Evolutionary conservation across 2,329 filamentous ascomycete species (phyloP).

Genomic region (Colletotrichum truncatum): DNA sequence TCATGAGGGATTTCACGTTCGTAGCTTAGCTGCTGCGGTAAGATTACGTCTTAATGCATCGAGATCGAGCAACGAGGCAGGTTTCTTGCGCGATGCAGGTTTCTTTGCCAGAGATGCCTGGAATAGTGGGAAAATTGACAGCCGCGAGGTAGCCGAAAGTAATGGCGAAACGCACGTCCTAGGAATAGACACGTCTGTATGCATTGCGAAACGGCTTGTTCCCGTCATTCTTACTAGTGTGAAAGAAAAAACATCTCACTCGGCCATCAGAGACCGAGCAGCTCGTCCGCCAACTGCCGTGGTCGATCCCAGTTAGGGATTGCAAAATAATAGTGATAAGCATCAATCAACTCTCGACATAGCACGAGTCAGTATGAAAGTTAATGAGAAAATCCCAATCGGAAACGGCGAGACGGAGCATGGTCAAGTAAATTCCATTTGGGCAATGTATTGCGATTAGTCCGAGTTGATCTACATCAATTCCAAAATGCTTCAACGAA

Average conservation of each 20-base stretch:
- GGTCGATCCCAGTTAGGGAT: neutral
- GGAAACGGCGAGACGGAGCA: neutral
- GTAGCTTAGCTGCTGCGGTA: constrained; percentile 1
- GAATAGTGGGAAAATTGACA: neutral
- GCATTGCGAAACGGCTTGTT: constrained; percentile 1
- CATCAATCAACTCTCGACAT: constrained; percentile 15
- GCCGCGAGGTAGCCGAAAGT: constrained; percentile 26
- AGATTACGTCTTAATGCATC: constrained; percentile 32
- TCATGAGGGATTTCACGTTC: constrained; percentile 28
- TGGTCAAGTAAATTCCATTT: neutral
- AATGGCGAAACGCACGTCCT: constrained; percentile 18
- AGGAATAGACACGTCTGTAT: neutral
- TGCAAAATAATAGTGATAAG: constrained; percentile 3
- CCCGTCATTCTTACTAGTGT: neutral
- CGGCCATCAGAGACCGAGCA: neutral
- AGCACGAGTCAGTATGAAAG: constrained; percentile 24
- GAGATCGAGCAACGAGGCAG: constrained; percentile 6
- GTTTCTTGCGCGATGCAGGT: neutral
- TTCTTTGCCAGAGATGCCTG: neutral
- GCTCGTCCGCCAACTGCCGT: neutral
- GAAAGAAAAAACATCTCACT: neutral
- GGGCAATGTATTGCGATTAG: neutral
- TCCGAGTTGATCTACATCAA: neutral
- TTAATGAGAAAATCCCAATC: neutral
- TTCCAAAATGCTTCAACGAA: neutral